Percentiles rank a stretch among this genome's conserved stretches.
Evolutionary conservation across 768 basidiomycete genomes (phyloP).

Genomic region (Infundibulicybe gibba): DNA sequence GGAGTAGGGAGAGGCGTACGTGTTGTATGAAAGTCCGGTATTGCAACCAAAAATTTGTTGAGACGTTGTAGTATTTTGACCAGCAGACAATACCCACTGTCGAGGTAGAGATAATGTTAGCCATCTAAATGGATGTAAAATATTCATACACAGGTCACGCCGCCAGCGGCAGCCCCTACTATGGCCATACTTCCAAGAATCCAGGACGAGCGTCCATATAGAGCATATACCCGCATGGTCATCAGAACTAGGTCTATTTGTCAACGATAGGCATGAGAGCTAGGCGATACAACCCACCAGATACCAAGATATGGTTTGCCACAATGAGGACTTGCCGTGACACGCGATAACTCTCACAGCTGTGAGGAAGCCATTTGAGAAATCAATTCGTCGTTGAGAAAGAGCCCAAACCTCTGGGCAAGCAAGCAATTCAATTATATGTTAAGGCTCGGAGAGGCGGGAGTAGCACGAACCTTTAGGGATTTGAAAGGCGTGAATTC

Average conservation of each 20-base stretch:
- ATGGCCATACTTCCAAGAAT: constrained; percentile 31
- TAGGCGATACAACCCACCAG: constrained; percentile 36
- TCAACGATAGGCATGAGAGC: too few relatives aligned
- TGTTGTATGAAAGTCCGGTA: constrained; percentile 21
- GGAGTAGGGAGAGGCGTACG: too few relatives aligned
- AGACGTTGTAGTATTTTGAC: constrained; percentile 26
- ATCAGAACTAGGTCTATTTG: constrained; percentile 29
- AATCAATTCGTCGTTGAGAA: not conserved
- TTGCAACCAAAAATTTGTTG: constrained; percentile 27
- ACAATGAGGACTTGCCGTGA: constrained; percentile 40
- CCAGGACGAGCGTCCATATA: constrained; percentile 39
- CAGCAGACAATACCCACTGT: constrained; percentile 39
- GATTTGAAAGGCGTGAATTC: constrained; percentile 20
- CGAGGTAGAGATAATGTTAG: not conserved
- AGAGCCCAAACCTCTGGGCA: constrained; percentile 10
- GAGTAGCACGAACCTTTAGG: constrained; percentile 12
- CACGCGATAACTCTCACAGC: constrained; percentile 33
- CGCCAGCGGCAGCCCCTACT: constrained; percentile 23
- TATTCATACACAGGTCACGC: constrained; percentile 31
- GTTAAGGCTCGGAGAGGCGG: not conserved
- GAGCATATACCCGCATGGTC: constrained; percentile 44
- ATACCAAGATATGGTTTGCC: constrained; percentile 40
- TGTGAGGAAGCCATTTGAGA: not conserved
- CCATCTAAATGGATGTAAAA: not conserved
- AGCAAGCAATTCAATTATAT: not conserved